phyloP scores from a whole-genome alignment of 2,329 filamentous ascomycete species.

The Ceratocystis colombiana region DNA sequence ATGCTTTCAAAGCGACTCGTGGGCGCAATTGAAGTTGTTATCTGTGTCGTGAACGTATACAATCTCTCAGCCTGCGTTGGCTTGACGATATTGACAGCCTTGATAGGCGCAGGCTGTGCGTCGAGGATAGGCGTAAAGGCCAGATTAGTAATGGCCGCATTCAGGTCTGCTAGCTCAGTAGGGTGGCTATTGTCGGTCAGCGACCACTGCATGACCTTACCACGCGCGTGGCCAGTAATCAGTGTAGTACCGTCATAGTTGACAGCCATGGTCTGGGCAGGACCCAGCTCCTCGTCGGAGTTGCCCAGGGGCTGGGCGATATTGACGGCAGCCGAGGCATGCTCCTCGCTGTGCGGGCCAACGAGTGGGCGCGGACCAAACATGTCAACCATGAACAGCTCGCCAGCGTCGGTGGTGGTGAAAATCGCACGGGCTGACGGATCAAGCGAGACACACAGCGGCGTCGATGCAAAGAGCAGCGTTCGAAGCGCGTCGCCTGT shows the following conservation, averaged over 20 bases:
- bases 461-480: constrained; percentile 64
- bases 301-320: constrained; percentile 45
- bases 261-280: constrained; percentile 57
- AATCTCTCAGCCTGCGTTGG: constrained; percentile 58
- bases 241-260: constrained; percentile 75
- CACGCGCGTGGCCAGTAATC: constrained; percentile 69
- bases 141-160: constrained; percentile 74
- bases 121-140: constrained; percentile 52
- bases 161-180: constrained; percentile 59
- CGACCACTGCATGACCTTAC: constrained; percentile 73
- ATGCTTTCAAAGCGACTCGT: constrained; percentile 40
- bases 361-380: constrained; percentile 48
- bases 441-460: constrained; percentile 65
- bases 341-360: constrained; percentile 41
- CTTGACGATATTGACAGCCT: constrained; percentile 58
- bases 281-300: constrained; percentile 53
- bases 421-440: constrained; percentile 76
- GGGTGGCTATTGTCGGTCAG: constrained; percentile 59
- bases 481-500: constrained; percentile 69
- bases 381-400: constrained; percentile 69
- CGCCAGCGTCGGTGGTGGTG: constrained; percentile 68
- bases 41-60: constrained; percentile 56
- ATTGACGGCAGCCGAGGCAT: constrained; percentile 49
- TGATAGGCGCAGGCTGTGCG: constrained; percentile 14
- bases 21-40: constrained; percentile 36